Evolutionary conservation across 352 stramenopile genomes (phyloP), one percentile per base, ranked within the genome.

Genomic region (Pythium phragmiticola): DNA sequence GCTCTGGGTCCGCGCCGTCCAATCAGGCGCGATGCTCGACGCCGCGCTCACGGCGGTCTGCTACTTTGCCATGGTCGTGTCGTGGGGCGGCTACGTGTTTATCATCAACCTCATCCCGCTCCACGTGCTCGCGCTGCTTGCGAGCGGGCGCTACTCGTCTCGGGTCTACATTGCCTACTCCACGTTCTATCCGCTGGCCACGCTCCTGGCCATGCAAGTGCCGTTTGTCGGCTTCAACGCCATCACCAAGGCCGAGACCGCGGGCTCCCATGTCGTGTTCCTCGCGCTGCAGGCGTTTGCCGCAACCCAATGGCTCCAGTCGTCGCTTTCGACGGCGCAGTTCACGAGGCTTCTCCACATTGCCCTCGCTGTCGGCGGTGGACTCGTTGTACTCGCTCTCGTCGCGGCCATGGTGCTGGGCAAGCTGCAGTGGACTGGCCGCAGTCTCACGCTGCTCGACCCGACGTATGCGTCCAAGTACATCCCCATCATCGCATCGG

Each of bases 41-140:
- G 82, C 83, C 7, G 81, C 68, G 2, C 30, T 72, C 4, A 70
- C 73, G 14, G 81, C 87, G 68, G 71, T 99, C 23, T 78, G 84
- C 3, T 99, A 99, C 72, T 98, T 99, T 70, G 96, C 96, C 68
- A 98, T 98, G 92, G 96, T 97, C 14, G 80, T 97, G 7, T 95
- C 95, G 1, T 99, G 97, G 97, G 97, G 97, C 67, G 97, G 97
- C 54, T 99, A 99, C 74, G 94, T 99, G 33, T 99, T 99, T 78
- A 98, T 99, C 48, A 90, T 99, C 73, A 99, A 99, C 76, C 83
- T 99, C 43, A 88, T 99, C 41, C 97, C 95, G 33, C 89, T 98
- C 26, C 95, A 99, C 74, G 91, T 97, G 16, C 74, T 98, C 8
- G 69, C 79, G 41, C 70, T 99, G 26, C 75, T 99, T 13, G 56